These are phyloP conservation scores for Podila clonocystis DNA, from an alignment of 192 early-diverging fungal genomes.

Conservation along the genomic window DNA sequence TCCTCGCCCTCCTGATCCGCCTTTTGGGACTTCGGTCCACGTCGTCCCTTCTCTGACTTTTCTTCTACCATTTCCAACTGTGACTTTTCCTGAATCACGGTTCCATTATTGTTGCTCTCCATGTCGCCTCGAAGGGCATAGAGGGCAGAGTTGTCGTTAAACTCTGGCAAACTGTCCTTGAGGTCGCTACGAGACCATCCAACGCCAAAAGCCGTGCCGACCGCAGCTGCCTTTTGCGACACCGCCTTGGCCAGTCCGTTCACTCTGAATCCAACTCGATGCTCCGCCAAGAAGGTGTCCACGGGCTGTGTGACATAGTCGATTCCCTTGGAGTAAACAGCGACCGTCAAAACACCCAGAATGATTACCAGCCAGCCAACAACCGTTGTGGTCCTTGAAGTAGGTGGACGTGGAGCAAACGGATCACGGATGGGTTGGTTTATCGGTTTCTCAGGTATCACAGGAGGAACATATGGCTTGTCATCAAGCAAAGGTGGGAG, in stretches of 20 bases:
- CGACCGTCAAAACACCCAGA: constrained; percentile 17
- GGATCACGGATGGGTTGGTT: too few species aligned
- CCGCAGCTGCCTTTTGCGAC: neutral
- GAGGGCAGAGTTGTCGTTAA: constrained; percentile 12
- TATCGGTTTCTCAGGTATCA: too few species aligned
- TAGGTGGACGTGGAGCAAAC: neutral
- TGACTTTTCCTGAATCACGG: constrained; percentile 8
- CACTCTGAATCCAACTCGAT: constrained; percentile 26
- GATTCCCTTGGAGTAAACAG: constrained; percentile 29
- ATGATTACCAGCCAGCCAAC: constrained; percentile 35
- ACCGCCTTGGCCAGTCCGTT: constrained; percentile 12
- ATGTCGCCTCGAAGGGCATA: neutral
- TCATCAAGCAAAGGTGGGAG: neutral
- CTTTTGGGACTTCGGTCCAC: neutral
- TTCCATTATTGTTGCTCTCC: neutral
- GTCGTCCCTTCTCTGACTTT: constrained; percentile 15
- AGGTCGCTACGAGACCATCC: neutral
- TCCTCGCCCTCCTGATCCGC: constrained; percentile 5
- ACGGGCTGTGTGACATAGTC: constrained; percentile 14
- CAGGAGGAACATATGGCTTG: neutral
- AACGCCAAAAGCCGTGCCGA: neutral
- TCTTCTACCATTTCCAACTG: constrained; percentile 21
- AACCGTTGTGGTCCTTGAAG: constrained; percentile 31
- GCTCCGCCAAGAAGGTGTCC: constrained; percentile 28
- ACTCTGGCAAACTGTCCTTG: constrained; percentile 23